Base-by-base conservation (phyloP, 306 rosid species). In the Corylus heterophylla region DNA sequence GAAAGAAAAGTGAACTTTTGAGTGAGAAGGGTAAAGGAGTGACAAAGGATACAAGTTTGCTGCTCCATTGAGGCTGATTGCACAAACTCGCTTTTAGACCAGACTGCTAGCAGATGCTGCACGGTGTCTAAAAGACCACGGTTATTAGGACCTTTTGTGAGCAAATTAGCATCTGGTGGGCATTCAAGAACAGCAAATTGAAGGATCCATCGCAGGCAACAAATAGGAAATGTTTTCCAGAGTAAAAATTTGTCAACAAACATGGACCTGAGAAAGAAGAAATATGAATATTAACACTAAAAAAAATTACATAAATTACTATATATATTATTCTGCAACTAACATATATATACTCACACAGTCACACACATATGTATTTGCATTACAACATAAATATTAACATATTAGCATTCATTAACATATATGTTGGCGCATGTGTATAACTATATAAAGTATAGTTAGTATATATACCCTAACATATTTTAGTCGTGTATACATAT, bases 161-260 rank as follows among this genome's bases (percentile, higher is more conserved):
- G 83, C 80, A 81, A 78, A 76, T 66, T 79, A 74, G 87, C 74
- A 77, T 84, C 78, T 18, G 97, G 97, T 12, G 98, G 90, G 81
- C 89, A 84, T 89, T 92, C 91, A 48, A 79, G 90, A 79, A 91
- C 87, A 72, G 92, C 76, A 79, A 91, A 92, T 73, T 92, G 97
- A 87, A 95, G 97, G 85, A 95, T 86, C 98, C 98, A 95, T 82
- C 84, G 88, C 82, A 95, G 88, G 85, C 98, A 91, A 82, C 88
- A 71, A 76, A 95, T 7, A 55, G 98, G 98, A 80, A 95, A 95
- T 78, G 93, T 94, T 86, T 92, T 95, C 97, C 98, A 89, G 79
- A 91, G 85, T 79, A 95, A 84, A 85, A 95, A 92, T 69, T 86
- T 92, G 77, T 95, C 98, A 78, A 89, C 86, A 74, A 95, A 87